Conservation (phyloP, 495 filamentous ascomycete genomes). For the Hypoxylon subgilvum region DNA sequence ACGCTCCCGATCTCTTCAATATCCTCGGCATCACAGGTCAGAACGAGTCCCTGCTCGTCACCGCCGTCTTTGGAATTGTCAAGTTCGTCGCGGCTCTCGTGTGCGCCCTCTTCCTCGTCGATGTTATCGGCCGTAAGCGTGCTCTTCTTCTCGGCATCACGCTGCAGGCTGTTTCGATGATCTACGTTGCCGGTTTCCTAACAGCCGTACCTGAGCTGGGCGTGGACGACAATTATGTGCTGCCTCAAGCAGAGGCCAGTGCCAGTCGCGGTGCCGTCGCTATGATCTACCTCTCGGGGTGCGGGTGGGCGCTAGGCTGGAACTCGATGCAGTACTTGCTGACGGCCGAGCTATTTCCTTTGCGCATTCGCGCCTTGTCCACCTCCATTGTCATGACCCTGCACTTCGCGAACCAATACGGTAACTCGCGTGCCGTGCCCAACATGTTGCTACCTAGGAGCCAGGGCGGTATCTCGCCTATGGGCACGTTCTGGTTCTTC, state of each 20-base stretch:
- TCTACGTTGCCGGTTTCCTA: slow-evolving; percentile 72
- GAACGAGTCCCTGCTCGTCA: slow-evolving; percentile 68
- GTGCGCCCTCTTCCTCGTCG: slow-evolving; percentile 75
- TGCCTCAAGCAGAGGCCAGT: slow-evolving; percentile 39
- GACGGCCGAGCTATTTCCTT: slow-evolving; percentile 75
- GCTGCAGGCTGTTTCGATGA: slow-evolving; percentile 67
- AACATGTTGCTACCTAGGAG: slow-evolving; percentile 60
- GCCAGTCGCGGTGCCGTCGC: slow-evolving; percentile 64
- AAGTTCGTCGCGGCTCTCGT: slow-evolving; percentile 68
- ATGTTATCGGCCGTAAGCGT: slow-evolving; percentile 74
- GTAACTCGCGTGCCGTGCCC: slow-evolving; percentile 63
- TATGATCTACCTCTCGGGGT: slow-evolving; percentile 69
- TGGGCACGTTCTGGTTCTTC: slow-evolving; percentile 72
- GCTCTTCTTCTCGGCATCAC: slow-evolving; percentile 68
- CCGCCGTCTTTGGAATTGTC: slow-evolving; percentile 72
- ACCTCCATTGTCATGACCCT: slow-evolving; percentile 61
- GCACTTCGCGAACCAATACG: slow-evolving; percentile 77
- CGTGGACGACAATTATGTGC: slow-evolving; percentile 35
- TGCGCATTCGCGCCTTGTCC: slow-evolving; percentile 59
- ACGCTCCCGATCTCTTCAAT: slow-evolving; percentile 69
- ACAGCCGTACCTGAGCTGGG: slow-evolving; percentile 59
- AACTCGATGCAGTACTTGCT: slow-evolving; percentile 78
- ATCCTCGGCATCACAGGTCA: slow-evolving; percentile 67
- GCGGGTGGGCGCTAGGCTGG: slow-evolving; percentile 77
- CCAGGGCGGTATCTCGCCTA: slow-evolving; percentile 55